A percentile compares a stretch with the other conserved stretches of the same genome.
phyloP scores from a whole-genome alignment of 169 alveolate genomes.

The Toxoplasma gondii region DNA sequence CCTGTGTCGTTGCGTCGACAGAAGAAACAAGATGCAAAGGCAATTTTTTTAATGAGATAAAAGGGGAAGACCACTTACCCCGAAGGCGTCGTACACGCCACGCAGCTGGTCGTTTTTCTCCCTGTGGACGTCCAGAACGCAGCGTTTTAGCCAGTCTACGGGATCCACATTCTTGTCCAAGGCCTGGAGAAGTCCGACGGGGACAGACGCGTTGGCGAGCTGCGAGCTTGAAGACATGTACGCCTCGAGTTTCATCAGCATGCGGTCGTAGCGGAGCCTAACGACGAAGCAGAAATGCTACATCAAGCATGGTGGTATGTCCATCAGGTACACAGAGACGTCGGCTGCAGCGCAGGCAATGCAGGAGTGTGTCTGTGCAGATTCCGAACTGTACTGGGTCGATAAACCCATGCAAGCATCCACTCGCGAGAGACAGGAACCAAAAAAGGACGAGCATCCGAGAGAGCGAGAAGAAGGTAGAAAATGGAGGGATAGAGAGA shows the following conservation, averaged over 20 bases:
- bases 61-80: not conserved
- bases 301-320: too few relatives aligned
- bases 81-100: slow-evolving; percentile 21
- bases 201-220: slow-evolving; percentile 28
- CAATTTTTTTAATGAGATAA: too few relatives aligned
- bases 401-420: not conserved
- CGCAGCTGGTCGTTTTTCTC: slow-evolving; percentile 18
- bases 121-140: slow-evolving; percentile 29
- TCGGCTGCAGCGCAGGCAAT: not conserved
- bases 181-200: slow-evolving; percentile 1
- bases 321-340: not conserved
- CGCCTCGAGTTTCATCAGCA: slow-evolving; percentile 25
- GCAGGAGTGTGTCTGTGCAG: not conserved
- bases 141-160: not conserved
- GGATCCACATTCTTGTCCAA: slow-evolving; percentile 25
- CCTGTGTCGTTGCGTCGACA: too few relatives aligned
- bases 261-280: slow-evolving; percentile 34
- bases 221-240: not conserved
- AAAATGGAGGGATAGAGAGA: too few relatives aligned
- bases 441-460: not conserved
- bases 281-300: not conserved
- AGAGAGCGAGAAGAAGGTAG: not conserved
- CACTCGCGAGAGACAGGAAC: too few relatives aligned
- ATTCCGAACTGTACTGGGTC: not conserved
- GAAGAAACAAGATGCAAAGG: too few relatives aligned